Percentiles rank a stretch among this genome's conserved stretches.
These are phyloP conservation scores for Zoysia japonica DNA, from an alignment of 176 grass and related monocot species.

Conservation along the genomic window DNA sequence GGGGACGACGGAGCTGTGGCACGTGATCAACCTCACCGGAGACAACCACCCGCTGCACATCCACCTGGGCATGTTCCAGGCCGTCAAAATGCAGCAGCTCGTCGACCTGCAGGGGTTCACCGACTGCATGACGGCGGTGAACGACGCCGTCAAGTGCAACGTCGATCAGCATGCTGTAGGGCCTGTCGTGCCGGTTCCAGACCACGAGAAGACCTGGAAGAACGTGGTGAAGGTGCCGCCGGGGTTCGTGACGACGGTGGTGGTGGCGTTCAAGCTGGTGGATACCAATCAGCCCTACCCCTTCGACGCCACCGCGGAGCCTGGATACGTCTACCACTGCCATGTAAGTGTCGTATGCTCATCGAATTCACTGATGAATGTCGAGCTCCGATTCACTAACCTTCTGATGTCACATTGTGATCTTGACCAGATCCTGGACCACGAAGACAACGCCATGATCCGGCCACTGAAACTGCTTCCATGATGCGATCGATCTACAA, in stretches of 20 bases:
- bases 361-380: no score
- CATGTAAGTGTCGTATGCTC: slow-evolving; percentile 42
- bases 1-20: slow-evolving; percentile 69
- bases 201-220: slow-evolving; percentile 72
- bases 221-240: slow-evolving; percentile 71
- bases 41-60: slow-evolving; percentile 78
- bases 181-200: slow-evolving; percentile 36
- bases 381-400: not conserved
- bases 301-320: slow-evolving; percentile 61
- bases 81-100: slow-evolving; percentile 42
- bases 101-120: slow-evolving; percentile 43
- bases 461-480: slow-evolving; percentile 57
- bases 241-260: slow-evolving; percentile 44
- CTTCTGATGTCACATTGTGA: not conserved
- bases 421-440: slow-evolving; percentile 65
- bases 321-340: slow-evolving; percentile 81
- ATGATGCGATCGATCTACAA: not conserved
- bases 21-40: slow-evolving; percentile 73
- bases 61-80: slow-evolving; percentile 59
- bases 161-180: slow-evolving; percentile 25
- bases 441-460: slow-evolving; percentile 88
- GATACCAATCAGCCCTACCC: slow-evolving; percentile 40
- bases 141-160: slow-evolving; percentile 51
- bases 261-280: slow-evolving; percentile 54
- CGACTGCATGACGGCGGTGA: slow-evolving; percentile 59